These are phyloP conservation scores for Lolium multiflorum DNA, from an alignment of 176 grass and related monocot species.

Conservation along the genomic window DNA sequence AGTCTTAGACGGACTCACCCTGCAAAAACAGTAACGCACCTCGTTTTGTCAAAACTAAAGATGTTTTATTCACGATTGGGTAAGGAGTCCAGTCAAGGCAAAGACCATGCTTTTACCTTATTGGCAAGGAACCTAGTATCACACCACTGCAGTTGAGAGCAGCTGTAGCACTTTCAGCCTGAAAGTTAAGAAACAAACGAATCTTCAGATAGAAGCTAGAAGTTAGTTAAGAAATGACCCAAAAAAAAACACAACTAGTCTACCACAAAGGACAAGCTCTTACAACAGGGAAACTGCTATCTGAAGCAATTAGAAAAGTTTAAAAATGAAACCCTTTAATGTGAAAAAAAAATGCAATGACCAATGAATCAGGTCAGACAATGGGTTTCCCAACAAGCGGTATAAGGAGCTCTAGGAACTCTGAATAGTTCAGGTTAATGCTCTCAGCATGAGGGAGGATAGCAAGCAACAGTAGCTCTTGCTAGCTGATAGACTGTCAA, in stretches of 20 bases:
- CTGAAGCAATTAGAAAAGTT: too few species aligned
- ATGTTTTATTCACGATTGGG: neutral
- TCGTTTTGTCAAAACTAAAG: conserved; percentile 22
- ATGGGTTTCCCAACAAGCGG: too few species aligned
- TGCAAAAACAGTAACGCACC: conserved; percentile 38
- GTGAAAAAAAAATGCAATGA: too few species aligned
- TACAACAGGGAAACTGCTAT: neutral
- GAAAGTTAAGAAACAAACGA: conserved; percentile 44
- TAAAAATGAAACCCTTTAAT: too few species aligned
- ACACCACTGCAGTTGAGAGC: conserved; percentile 97
- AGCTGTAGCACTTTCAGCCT: conserved; percentile 99
- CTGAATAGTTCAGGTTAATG: neutral
- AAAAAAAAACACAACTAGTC: neutral
- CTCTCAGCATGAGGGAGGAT: neutral
- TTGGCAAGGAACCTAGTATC: conserved; percentile 89
- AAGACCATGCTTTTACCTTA: conserved; percentile 66
- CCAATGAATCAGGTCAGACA: too few species aligned
- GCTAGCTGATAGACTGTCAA: neutral
- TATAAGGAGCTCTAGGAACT: too few species aligned
- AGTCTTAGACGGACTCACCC: conserved; percentile 99
- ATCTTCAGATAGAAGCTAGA: neutral
- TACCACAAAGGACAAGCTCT: neutral
- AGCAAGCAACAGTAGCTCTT: neutral
- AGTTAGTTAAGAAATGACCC: neutral
- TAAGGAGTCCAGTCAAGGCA: neutral